A percentile compares a stretch with the other conserved stretches of the same genome.
Conservation (phyloP, 306 rosid genomes). For the Castanea crenata region DNA sequence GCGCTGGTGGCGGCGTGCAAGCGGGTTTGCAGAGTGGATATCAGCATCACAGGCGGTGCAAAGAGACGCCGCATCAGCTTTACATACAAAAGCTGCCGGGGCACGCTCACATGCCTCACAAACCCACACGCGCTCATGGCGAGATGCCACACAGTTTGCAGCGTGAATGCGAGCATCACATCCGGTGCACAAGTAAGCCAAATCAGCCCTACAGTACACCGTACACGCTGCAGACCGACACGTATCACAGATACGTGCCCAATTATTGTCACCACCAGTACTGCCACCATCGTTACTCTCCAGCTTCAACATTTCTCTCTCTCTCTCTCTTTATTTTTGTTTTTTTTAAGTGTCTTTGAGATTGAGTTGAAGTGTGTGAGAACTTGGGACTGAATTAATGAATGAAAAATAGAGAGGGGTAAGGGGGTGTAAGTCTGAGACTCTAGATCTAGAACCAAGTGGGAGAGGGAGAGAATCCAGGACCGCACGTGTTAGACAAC, state of each 20-base stretch:
- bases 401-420: neutral
- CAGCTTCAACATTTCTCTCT: conserved; percentile 35
- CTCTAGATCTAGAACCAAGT: neutral
- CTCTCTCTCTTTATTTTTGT: neutral
- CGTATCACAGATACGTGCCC: conserved; percentile 70
- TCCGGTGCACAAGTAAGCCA: conserved; percentile 49
- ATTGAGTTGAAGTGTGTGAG: neutral
- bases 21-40: conserved; percentile 89
- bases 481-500: conserved; percentile 48
- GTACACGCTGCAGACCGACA: conserved; percentile 57
- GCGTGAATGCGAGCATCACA: conserved; percentile 70
- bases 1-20: conserved; percentile 92
- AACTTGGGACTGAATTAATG: too few species aligned
- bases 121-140: conserved; percentile 86
- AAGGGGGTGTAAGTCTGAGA: too few species aligned
- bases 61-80: conserved; percentile 88
- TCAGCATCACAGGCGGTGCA: conserved; percentile 80
- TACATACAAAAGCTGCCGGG: conserved; percentile 81
- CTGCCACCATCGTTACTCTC: conserved; percentile 6
- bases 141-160: conserved; percentile 43
- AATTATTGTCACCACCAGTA: conserved; percentile 1
- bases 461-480: conserved; percentile 43
- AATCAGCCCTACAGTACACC: conserved; percentile 65
- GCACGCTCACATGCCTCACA: conserved; percentile 90
- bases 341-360: neutral